Conservation (phyloP, 2,329 filamentous ascomycete species). For the Aspergillus novofumigatus region DNA sequence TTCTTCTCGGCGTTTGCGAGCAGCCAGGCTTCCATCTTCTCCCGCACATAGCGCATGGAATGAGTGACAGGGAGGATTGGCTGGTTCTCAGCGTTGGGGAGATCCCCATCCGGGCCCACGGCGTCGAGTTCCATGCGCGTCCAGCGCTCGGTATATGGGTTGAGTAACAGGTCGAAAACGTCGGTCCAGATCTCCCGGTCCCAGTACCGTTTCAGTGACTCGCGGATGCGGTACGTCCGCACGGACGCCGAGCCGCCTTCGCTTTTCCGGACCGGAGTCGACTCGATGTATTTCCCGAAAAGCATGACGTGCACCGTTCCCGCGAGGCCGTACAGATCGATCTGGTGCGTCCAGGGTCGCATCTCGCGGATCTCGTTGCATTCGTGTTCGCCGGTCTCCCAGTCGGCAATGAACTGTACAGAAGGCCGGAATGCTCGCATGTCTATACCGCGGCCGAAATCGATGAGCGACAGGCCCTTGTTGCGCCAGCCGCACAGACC, state of each 20-base stretch:
- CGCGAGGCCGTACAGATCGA: slow-evolving; percentile 91
- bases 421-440: slow-evolving; percentile 75
- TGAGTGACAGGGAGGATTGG: slow-evolving; percentile 67
- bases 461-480: slow-evolving; percentile 82
- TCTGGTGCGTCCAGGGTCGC: slow-evolving; percentile 94
- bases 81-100: neutral
- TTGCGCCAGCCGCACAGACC: slow-evolving; percentile 73
- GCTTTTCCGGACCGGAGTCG: slow-evolving; percentile 40
- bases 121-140: slow-evolving; percentile 54
- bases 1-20: slow-evolving; percentile 78
- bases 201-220: slow-evolving; percentile 91
- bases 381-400: slow-evolving; percentile 82
- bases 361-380: slow-evolving; percentile 95
- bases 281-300: slow-evolving; percentile 94
- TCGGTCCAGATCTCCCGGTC: slow-evolving; percentile 85
- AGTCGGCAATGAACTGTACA: slow-evolving; percentile 90
- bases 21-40: slow-evolving; percentile 81
- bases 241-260: slow-evolving; percentile 18
- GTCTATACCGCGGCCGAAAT: slow-evolving; percentile 92
- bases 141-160: slow-evolving; percentile 61
- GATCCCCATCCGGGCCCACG: neutral
- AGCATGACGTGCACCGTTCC: slow-evolving; percentile 83
- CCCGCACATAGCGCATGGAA: slow-evolving; percentile 64
- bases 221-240: slow-evolving; percentile 73
- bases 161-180: slow-evolving; percentile 80